Evolutionary conservation across 2,329 filamentous ascomycete species (phyloP).

Genomic region (Pseudocercospora cruenta): DNA sequence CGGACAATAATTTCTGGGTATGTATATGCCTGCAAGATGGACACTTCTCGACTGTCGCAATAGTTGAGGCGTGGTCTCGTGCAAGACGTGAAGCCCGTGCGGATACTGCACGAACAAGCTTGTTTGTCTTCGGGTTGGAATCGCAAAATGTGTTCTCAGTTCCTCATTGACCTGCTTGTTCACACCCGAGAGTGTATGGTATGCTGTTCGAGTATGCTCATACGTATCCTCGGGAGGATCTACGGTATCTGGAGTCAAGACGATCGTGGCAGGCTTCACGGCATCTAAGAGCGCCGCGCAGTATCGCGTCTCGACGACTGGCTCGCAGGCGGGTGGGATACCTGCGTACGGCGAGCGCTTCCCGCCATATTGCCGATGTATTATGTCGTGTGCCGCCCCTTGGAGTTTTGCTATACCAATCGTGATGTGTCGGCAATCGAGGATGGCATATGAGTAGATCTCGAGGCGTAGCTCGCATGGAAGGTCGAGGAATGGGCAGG

Average conservation of each 20-base stretch:
- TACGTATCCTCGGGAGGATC: conserved; percentile 18
- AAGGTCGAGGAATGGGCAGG: conserved; percentile 36
- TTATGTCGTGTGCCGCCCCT: conserved; percentile 37
- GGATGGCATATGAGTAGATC: conserved; percentile 47
- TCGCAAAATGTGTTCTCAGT: conserved; percentile 41
- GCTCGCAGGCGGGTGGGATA: conserved; percentile 43
- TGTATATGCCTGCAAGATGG: conserved; percentile 47
- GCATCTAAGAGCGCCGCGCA: conserved; percentile 40
- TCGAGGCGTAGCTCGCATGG: conserved; percentile 47
- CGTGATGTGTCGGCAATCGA: conserved; percentile 42
- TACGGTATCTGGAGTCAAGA: conserved; percentile 11
- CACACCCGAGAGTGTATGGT: conserved; percentile 23
- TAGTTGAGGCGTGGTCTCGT: conserved; percentile 44
- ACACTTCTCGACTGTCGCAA: conserved; percentile 46
- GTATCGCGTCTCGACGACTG: conserved; percentile 40
- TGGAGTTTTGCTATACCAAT: conserved; percentile 44
- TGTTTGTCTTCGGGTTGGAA: conserved; percentile 35
- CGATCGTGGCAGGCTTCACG: conserved; percentile 34
- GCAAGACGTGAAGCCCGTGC: conserved; percentile 45
- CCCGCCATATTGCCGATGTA: conserved; percentile 35
- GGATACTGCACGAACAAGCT: conserved; percentile 49
- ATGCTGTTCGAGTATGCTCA: conserved; percentile 21
- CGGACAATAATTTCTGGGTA: conserved; percentile 24
- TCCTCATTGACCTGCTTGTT: conserved; percentile 44
- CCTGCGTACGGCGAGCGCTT: conserved; percentile 38